Evolutionary conservation across 805 yeast genomes (phyloP).

Genomic region (Barnettozyma vustinii): DNA sequence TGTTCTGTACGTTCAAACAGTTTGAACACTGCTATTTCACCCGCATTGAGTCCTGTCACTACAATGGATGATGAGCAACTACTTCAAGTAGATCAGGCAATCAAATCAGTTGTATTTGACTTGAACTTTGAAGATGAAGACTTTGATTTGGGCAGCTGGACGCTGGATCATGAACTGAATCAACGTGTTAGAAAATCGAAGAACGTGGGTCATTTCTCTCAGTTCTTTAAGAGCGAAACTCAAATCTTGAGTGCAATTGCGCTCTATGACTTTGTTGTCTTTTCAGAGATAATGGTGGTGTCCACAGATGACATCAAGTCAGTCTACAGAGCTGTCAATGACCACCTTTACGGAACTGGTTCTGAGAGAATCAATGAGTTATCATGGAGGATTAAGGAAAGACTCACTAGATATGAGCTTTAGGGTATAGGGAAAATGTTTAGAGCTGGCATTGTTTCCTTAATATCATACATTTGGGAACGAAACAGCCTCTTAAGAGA

Average conservation of each 20-base stretch:
- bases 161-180: conserved; percentile 14
- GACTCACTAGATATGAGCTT: conserved; percentile 1
- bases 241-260: conserved; percentile 32
- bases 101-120: conserved; percentile 18
- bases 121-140: conserved; percentile 15
- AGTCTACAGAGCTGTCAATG: conserved; percentile 7
- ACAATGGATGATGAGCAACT: conserved; percentile 8
- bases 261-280: conserved; percentile 17
- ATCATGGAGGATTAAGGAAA: conserved; percentile 11
- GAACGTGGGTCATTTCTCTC: conserved; percentile 19
- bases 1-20: conserved; percentile 5
- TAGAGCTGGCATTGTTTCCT: neutral
- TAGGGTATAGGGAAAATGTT: neutral
- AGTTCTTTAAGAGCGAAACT: conserved; percentile 27
- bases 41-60: conserved; percentile 10
- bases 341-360: conserved; percentile 5
- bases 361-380: conserved; percentile 6
- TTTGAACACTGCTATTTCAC: conserved; percentile 3
- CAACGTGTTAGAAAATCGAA: conserved; percentile 22
- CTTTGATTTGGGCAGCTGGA: conserved; percentile 11
- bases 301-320: conserved; percentile 5
- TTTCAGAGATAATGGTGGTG: conserved; percentile 1
- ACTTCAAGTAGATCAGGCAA: neutral
- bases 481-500: neutral
- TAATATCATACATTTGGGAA: neutral